Evolutionary conservation across 176 grass and related monocot species (phyloP).

Genomic region (Aegilops longissima): DNA sequence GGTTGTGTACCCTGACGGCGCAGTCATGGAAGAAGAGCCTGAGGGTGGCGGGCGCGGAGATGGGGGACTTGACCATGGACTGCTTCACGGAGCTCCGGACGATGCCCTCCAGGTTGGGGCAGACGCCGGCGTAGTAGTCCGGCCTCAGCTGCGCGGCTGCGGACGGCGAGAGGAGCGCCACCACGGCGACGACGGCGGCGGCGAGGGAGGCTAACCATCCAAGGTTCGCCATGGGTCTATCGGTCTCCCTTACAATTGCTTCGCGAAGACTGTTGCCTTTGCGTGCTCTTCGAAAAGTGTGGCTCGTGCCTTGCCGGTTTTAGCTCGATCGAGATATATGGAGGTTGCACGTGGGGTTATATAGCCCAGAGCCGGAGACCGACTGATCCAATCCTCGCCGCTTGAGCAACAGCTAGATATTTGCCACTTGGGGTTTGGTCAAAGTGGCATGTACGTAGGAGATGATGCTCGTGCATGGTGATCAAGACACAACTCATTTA

Average conservation of each 20-base stretch:
- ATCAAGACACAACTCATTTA: not conserved
- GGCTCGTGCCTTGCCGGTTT: not conserved
- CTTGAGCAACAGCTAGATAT: not conserved
- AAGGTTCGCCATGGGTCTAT: constrained; percentile 19
- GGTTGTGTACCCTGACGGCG: constrained; percentile 44
- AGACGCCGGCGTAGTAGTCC: constrained; percentile 49
- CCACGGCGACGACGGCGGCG: too few relatives aligned
- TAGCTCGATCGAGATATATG: constrained; percentile 1
- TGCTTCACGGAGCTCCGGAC: constrained; percentile 39
- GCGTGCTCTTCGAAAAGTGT: constrained; percentile 29
- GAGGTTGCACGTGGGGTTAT: constrained; percentile 10
- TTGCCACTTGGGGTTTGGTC: not conserved
- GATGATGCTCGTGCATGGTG: not conserved
- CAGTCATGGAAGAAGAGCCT: constrained; percentile 83
- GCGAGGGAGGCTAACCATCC: not conserved
- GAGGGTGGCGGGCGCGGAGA: constrained; percentile 46
- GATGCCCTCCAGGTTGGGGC: constrained; percentile 55
- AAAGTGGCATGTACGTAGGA: not conserved
- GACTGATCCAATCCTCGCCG: not conserved
- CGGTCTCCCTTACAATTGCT: not conserved
- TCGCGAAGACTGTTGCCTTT: constrained; percentile 21
- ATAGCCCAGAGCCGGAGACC: not conserved
- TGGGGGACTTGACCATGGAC: constrained; percentile 37
- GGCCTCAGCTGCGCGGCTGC: constrained; percentile 13
- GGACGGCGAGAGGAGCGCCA: not conserved